Evolutionary conservation across 768 basidiomycete species (phyloP).

Genomic region (Russula sp.): DNA sequence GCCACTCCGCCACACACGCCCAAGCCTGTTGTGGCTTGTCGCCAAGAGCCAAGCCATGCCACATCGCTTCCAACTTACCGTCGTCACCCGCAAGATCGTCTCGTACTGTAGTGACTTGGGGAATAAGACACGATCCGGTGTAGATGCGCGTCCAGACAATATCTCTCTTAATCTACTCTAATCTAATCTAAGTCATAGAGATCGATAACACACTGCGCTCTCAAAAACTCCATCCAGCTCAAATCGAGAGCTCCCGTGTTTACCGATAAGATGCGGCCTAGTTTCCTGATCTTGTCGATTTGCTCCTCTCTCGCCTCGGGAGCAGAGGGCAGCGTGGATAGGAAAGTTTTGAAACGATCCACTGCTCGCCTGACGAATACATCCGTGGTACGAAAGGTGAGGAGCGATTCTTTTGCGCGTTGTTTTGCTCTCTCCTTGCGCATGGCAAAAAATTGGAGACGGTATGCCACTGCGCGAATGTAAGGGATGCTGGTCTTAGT

Average conservation of each 20-base stretch:
- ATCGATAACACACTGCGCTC: constrained; percentile 39
- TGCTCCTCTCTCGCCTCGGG: neutral
- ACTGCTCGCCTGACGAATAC: neutral
- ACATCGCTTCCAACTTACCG: neutral
- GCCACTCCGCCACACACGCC: too few species aligned
- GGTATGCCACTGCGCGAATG: neutral
- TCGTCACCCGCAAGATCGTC: neutral
- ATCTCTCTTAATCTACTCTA: constrained; percentile 43
- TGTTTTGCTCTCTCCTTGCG: neutral
- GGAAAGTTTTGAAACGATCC: neutral
- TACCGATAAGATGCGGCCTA: constrained; percentile 8
- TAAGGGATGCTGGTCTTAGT: neutral
- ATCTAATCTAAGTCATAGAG: constrained; percentile 59
- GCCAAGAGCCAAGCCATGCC: too few species aligned
- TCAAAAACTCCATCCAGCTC: constrained; percentile 1
- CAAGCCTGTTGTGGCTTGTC: too few species aligned
- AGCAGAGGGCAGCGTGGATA: neutral
- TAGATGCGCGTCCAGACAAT: constrained; percentile 38
- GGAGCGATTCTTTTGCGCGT: neutral
- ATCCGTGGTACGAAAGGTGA: constrained; percentile 6
- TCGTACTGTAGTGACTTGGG: neutral
- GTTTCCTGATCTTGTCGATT: constrained; percentile 12
- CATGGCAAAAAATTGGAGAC: constrained; percentile 7
- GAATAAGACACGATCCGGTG: neutral
- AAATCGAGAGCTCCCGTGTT: neutral